These are phyloP conservation scores for Fusarium gaditjirri DNA, from an alignment of 2,329 filamentous ascomycete genomes.

Conservation along the genomic window DNA sequence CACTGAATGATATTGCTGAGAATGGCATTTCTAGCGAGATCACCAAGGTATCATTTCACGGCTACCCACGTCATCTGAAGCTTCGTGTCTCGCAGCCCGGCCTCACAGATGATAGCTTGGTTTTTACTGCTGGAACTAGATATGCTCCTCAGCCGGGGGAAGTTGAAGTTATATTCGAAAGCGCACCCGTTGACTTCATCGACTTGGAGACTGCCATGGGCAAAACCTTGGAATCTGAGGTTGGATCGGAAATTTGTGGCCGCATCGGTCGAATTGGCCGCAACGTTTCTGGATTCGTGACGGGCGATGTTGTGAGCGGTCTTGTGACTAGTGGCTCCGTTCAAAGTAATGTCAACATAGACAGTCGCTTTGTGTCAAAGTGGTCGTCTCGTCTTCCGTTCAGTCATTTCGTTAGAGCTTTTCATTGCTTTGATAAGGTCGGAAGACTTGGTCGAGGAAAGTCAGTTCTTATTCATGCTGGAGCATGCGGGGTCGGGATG, in stretches of 20 bases:
- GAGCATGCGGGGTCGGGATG: conserved; percentile 56
- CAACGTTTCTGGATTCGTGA: conserved; percentile 45
- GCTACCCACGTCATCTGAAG: conserved; percentile 22
- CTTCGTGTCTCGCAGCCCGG: conserved; percentile 44
- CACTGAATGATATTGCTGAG: conserved; percentile 60
- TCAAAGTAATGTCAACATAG: conserved; percentile 48
- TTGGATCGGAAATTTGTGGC: conserved; percentile 58
- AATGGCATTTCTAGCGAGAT: conserved; percentile 23
- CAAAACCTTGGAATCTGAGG: conserved; percentile 41
- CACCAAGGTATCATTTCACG: conserved; percentile 37
- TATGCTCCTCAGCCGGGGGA: conserved; percentile 46
- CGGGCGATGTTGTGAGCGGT: conserved; percentile 57
- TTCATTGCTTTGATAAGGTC: conserved; percentile 53
- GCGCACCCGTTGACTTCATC: conserved; percentile 48
- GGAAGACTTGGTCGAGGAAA: conserved; percentile 44
- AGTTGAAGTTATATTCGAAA: conserved; percentile 54
- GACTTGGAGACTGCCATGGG: conserved; percentile 53
- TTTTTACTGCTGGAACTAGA: conserved; percentile 37
- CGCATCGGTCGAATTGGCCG: conserved; percentile 48
- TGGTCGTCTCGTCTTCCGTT: conserved; percentile 47
- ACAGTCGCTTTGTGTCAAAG: conserved; percentile 51
- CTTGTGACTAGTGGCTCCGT: conserved; percentile 51
- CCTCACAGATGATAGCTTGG: conserved; percentile 38
- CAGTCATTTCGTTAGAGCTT: conserved; percentile 54
- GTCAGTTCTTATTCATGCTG: conserved; percentile 57